Conservation (phyloP, 805 yeast genomes). For the Monosporozyma siamensis region DNA sequence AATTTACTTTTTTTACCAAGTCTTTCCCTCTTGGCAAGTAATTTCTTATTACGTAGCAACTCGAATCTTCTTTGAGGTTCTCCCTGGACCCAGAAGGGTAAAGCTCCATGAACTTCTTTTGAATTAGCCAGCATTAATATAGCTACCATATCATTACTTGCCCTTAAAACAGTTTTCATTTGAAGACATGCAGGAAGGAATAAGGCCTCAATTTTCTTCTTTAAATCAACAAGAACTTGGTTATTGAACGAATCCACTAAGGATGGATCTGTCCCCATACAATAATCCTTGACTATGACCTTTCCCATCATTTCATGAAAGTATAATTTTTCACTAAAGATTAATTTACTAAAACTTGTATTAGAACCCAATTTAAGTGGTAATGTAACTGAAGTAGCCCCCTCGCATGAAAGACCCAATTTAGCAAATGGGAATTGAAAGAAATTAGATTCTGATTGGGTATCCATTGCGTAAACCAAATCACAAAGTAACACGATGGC, state of each 20-base stretch:
- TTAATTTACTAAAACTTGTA: constrained; percentile 61
- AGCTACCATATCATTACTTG: constrained; percentile 19
- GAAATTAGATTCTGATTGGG: constrained; percentile 44
- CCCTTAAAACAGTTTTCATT: constrained; percentile 34
- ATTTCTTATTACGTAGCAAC: constrained; percentile 40
- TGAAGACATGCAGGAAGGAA: constrained; percentile 36
- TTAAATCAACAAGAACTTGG: constrained; percentile 34
- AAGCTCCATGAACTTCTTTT: constrained; percentile 59
- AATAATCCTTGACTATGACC: constrained; percentile 50
- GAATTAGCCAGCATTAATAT: constrained; percentile 43
- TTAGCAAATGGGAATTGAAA: constrained; percentile 71
- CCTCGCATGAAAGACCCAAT: constrained; percentile 76
- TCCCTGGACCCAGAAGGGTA: constrained; percentile 61
- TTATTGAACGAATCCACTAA: constrained; percentile 41
- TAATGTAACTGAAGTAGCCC: constrained; percentile 60
- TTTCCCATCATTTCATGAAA: constrained; percentile 45
- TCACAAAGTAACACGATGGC: constrained; percentile 67
- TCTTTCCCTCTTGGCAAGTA: constrained; percentile 22
- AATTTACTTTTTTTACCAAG: constrained; percentile 1
- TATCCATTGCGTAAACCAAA: constrained; percentile 55
- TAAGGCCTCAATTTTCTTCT: constrained; percentile 28
- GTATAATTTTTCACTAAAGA: constrained; percentile 29
- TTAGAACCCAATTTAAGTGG: constrained; percentile 64
- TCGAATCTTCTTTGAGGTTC: constrained; percentile 62
- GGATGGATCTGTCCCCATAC: constrained; percentile 19